Conservation (phyloP, 2,329 filamentous ascomycete species). For the Fusarium nelsonii region DNA sequence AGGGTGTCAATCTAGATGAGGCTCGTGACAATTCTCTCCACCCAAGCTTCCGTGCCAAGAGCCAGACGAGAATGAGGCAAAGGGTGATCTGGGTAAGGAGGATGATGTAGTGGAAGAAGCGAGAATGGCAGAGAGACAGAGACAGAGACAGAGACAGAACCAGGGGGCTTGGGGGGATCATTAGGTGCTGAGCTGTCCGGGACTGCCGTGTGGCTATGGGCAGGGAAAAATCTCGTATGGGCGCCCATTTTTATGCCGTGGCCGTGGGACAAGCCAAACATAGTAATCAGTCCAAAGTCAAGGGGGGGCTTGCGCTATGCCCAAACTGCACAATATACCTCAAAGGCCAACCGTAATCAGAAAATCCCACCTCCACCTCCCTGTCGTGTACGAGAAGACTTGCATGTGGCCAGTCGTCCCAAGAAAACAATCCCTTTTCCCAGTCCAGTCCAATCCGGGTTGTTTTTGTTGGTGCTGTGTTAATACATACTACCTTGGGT, state of each 20-base stretch:
- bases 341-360: slow-evolving; percentile 24
- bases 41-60: slow-evolving; percentile 7
- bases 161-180: slow-evolving; percentile 14
- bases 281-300: slow-evolving; percentile 40
- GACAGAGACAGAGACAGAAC: slow-evolving; percentile 9
- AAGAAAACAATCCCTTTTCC: slow-evolving; percentile 52
- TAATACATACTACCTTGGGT: slow-evolving; percentile 30
- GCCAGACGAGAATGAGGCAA: slow-evolving; percentile 14
- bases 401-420: slow-evolving; percentile 41
- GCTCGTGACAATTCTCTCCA: slow-evolving; percentile 1
- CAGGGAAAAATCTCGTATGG: slow-evolving; percentile 43
- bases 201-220: slow-evolving; percentile 46
- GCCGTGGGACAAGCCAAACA: slow-evolving; percentile 47
- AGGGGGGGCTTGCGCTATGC: slow-evolving; percentile 32
- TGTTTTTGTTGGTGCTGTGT: slow-evolving; percentile 41
- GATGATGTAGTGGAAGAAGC: neutral
- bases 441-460: slow-evolving; percentile 30
- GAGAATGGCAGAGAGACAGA: slow-evolving; percentile 2
- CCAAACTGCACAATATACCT: slow-evolving; percentile 28
- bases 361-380: slow-evolving; percentile 32
- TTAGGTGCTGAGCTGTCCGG: slow-evolving; percentile 14
- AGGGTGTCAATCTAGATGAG: slow-evolving; percentile 7
- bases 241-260: slow-evolving; percentile 42
- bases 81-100: neutral
- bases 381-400: slow-evolving; percentile 27